These are phyloP conservation scores for Lactuca saligna DNA, from an alignment of 129 eudicot species.

Conservation along the genomic window DNA sequence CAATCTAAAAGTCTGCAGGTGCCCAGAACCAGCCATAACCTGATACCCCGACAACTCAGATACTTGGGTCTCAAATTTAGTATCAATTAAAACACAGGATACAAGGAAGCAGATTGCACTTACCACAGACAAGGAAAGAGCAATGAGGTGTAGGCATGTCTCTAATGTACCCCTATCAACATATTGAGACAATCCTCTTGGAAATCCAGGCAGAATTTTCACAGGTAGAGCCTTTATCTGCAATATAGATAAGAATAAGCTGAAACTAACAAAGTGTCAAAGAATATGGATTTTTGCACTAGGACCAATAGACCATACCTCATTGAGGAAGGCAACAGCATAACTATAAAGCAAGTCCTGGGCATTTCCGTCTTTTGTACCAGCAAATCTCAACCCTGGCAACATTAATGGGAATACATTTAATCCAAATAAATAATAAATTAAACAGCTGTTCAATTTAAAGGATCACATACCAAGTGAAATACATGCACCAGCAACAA, in stretches of 20 bases:
- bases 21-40: slow-evolving; percentile 99
- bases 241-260: slow-evolving; percentile 20
- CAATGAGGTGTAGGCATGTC: slow-evolving; percentile 92
- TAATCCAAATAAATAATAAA: neutral
- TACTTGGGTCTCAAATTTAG: neutral
- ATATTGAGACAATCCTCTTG: slow-evolving; percentile 70
- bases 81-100: slow-evolving; percentile 3
- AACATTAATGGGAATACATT: slow-evolving; percentile 14
- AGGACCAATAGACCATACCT: slow-evolving; percentile 40
- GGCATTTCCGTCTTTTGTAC: slow-evolving; percentile 78
- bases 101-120: slow-evolving; percentile 36
- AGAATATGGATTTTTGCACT: too few relatives aligned
- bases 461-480: slow-evolving; percentile 72
- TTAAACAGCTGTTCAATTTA: neutral
- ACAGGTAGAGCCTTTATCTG: slow-evolving; percentile 86
- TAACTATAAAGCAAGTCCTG: slow-evolving; percentile 80
- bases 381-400: slow-evolving; percentile 91
- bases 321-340: slow-evolving; percentile 82
- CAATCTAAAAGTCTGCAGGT: slow-evolving; percentile 73
- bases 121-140: slow-evolving; percentile 89
- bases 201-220: slow-evolving; percentile 43
- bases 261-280: neutral
- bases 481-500: slow-evolving; percentile 85
- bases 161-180: slow-evolving; percentile 95
- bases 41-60: slow-evolving; percentile 34